Base-by-base conservation (phyloP, 1,139 yeast genomes). In the Pichia sp. region DNA sequence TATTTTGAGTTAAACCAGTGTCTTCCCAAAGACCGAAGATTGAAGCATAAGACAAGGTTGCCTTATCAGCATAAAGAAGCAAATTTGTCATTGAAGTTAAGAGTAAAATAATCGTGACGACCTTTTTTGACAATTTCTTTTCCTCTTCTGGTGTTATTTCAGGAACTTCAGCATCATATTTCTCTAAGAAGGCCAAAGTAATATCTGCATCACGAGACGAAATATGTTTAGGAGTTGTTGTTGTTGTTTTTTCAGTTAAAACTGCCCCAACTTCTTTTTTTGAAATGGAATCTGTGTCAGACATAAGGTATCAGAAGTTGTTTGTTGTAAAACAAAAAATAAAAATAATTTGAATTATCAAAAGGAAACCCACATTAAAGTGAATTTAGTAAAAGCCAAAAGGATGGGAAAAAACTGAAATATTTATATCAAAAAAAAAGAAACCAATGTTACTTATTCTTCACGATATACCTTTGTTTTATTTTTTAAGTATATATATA, bases 101-200 rank as follows among this genome's bases (percentile, higher is more conserved):
- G 67, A 3, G 82, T 83, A 55, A 77, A 77, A 58, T 78, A 42
- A 76, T 62, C 51, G 77, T 62, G 1, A 77, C 69, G 23, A 76
- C 65, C 3, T 66, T 57, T 3, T 67, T 64, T 12, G 29, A 16
- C 37, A 35, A 27, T 23, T 26, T 35, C 26, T 35, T 35, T n/a
- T 35, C 37, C 2, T 58, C 51, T 16, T 49, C 58, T 1, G 52
- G 48, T 3, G 70, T 61, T 2, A 75, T 65, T 1, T 71, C 79
- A 1, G 81, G 80, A 16, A 57, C 67, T 41, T 69, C 64, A 30
- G 76, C 63, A 8, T 74, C 73, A 11, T 24, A 16, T 33, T n/a
- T 8, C 7, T 7, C 8, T 54, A 68, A 55, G 43, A 67, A 66
- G 4, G 45, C 52, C 23, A 67, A 51, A 4, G 69, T 65, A 5